A percentile compares a stretch with the other conserved stretches of the same genome.
These are phyloP conservation scores for Phaffia rhodozyma DNA, from an alignment of 1,284 basidiomycete genomes.

Conservation along the genomic window DNA sequence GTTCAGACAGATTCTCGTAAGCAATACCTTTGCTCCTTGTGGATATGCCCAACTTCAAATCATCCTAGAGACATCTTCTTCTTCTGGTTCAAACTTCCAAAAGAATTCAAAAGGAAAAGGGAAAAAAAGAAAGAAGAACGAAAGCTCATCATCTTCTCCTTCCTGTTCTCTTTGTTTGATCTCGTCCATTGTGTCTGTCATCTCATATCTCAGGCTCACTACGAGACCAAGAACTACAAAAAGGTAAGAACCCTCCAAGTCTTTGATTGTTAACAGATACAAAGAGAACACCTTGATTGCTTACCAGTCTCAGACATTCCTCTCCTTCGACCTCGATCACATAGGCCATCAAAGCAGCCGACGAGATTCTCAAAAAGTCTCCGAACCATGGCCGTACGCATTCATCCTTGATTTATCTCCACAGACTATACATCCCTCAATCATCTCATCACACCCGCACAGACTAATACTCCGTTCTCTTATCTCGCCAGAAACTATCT, in stretches of 20 bases:
- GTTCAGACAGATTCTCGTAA: conserved; percentile 76
- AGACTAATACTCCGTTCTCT: conserved; percentile 21
- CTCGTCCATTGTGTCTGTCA: background rate
- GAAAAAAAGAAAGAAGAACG: no score
- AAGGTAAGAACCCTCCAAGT: conserved; percentile 35
- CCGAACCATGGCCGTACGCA: conserved; percentile 83
- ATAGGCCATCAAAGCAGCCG: conserved; percentile 71
- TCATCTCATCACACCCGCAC: conserved; percentile 27
- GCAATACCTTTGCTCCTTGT: conserved; percentile 20
- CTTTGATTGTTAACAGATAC: background rate
- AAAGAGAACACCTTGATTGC: background rate
- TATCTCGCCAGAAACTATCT: conserved; percentile 69
- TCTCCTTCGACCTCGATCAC: background rate
- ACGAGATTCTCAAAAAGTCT: conserved; percentile 87
- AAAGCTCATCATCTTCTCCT: background rate
- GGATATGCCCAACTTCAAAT: background rate
- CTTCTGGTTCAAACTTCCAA: background rate
- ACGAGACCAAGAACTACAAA: conserved; percentile 82
- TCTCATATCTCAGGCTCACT: conserved; percentile 40
- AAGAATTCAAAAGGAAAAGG: background rate
- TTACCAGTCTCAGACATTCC: background rate
- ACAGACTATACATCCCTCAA: conserved; percentile 21
- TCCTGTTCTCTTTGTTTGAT: no score
- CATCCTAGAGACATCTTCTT: conserved; percentile 3
- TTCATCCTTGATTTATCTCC: background rate